Evolutionary conservation across 1,139 yeast genomes (phyloP), one percentile per base, ranked within the genome.

Genomic region (Magnusiomyces fungicola): DNA sequence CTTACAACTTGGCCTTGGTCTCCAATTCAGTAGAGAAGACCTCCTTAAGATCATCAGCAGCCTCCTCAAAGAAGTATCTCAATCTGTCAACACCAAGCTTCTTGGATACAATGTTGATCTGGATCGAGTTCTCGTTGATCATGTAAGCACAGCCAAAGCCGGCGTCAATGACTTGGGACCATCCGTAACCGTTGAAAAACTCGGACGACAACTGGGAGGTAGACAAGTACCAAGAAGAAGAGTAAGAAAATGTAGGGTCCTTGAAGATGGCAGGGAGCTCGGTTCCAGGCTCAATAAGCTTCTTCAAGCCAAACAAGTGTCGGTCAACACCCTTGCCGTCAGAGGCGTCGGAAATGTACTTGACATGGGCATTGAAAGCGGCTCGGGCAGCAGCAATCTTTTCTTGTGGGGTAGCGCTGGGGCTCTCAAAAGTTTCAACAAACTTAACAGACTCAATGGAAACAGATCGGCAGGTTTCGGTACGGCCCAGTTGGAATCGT

Each of bases 71-170:
- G 67, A 80, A 87, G 67, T 79, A 80, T 59, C 78, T 79, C 71
- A 89, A 67, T 64, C 78, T 76, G 47, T 81, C 80, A 27, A 84
- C 79, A 55, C 81, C 80, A 57, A 83, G 76, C 64, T 80, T 83
- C 72, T 82, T 85, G 59, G 85, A 80, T 45, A 89, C 83, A 56
- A 92, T 81, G 68, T 90, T 94, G 61, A 92, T 81, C 64, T 89
- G 94, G 59, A 89, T 65, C 80, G 88, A 83, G 61, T 89, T 86
- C 55, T 79, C 79, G 72, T 87, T 89, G 63, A 90, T 77, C 86
- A 89, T 87, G 72, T 92, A 92, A 22, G 96, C 97, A 57, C 87
- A 76, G 5, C 97, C 98, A 61, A 85, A 83, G 14, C 98, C 98
- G 55, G 84, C 87, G 64, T 92, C 96, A 60, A 85, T 81, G 50